A percentile compares a stretch with the other conserved stretches of the same genome.
These are phyloP conservation scores for Oryza punctata DNA, from an alignment of 176 grass and related monocot species.

Conservation along the genomic window DNA sequence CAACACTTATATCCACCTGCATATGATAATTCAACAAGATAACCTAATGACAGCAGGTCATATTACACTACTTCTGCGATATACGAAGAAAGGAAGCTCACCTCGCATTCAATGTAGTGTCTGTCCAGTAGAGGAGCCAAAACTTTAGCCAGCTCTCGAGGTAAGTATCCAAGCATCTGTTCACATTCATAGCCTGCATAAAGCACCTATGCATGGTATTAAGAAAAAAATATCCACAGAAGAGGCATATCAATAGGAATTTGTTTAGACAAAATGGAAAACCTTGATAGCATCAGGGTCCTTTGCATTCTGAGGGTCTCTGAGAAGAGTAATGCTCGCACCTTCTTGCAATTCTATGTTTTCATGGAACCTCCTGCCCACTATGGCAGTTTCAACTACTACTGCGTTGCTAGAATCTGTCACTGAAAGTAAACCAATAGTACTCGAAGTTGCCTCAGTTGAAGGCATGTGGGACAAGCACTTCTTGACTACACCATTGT, in stretches of 20 bases:
- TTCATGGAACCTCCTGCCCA: conserved; percentile 72
- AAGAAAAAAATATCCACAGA: neutral
- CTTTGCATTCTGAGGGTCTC: conserved; percentile 74
- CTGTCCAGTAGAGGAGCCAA: conserved; percentile 82
- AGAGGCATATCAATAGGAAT: conserved; percentile 16
- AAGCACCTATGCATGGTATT: conserved; percentile 65
- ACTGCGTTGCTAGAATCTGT: conserved; percentile 32
- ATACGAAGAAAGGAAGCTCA: conserved; percentile 34
- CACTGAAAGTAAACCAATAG: conserved; percentile 14
- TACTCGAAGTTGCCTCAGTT: conserved; percentile 14
- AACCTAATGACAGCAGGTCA: neutral
- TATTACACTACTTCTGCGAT: neutral
- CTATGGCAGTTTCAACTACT: conserved; percentile 70
- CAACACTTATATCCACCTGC: neutral
- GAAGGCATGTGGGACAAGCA: conserved; percentile 5
- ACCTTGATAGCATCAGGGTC: conserved; percentile 91
- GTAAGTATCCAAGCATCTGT: conserved; percentile 77
- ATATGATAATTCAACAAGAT: conserved; percentile 13
- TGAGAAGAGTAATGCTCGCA: conserved; percentile 46
- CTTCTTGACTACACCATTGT: neutral
- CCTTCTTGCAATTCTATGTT: conserved; percentile 64
- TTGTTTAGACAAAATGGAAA: conserved; percentile 33
- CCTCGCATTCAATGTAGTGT: conserved; percentile 65
- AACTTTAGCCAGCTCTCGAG: conserved; percentile 76
- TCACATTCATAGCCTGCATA: conserved; percentile 48